These are phyloP conservation scores for Tricholoma sp. DNA, from an alignment of 768 basidiomycete genomes.

Conservation along the genomic window DNA sequence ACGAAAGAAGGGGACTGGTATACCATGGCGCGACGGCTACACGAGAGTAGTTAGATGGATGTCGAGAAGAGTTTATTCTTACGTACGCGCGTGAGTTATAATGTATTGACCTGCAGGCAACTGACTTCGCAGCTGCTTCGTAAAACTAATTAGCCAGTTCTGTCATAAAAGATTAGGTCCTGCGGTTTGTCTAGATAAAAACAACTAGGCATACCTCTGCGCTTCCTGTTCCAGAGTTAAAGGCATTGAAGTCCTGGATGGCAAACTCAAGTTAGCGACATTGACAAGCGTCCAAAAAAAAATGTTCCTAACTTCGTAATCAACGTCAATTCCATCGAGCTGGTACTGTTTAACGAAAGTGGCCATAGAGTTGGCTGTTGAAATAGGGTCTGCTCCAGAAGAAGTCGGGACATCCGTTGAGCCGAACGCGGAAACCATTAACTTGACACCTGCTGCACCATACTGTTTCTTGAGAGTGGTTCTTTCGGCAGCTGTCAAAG, in stretches of 20 bases:
- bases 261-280: not conserved
- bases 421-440: conserved; percentile 65
- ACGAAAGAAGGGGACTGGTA: not conserved
- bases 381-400: conserved; percentile 52
- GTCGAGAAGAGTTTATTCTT: not conserved
- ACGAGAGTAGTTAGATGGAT: not conserved
- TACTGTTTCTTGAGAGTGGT: conserved; percentile 49
- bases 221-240: conserved; percentile 42
- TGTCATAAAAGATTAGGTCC: conserved; percentile 8
- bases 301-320: conserved; percentile 47
- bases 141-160: conserved; percentile 52
- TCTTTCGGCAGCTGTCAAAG: conserved; percentile 39
- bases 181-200: not conserved
- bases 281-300: not conserved
- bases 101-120: conserved; percentile 48
- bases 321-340: conserved; percentile 71
- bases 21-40: conserved; percentile 48
- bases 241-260: conserved; percentile 55
- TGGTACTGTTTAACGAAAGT: conserved; percentile 56
- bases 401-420: conserved; percentile 54
- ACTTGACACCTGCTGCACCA: conserved; percentile 50
- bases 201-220: conserved; percentile 38
- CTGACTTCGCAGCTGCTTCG: conserved; percentile 40
- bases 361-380: conserved; percentile 60
- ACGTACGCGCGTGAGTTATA: conserved; percentile 51